phyloP scores from a whole-genome alignment of 2,329 filamentous ascomycete genomes.

The Ascochyta viciae-villosae region DNA sequence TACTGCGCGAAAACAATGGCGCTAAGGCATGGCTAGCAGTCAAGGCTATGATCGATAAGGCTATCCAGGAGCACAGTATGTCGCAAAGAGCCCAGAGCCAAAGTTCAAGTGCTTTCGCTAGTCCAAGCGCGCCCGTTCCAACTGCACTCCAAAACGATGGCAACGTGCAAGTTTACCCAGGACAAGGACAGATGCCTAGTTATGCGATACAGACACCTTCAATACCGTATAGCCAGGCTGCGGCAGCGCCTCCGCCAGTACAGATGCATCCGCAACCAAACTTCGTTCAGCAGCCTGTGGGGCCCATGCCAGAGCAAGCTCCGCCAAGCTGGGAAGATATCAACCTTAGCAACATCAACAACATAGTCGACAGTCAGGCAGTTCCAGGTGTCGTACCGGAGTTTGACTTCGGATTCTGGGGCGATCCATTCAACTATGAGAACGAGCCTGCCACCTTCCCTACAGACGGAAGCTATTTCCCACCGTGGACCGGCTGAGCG shows the following conservation, averaged over 20 bases:
- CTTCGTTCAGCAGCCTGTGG: slow-evolving; percentile 17
- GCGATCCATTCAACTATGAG: slow-evolving; percentile 46
- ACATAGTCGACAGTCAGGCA: slow-evolving; percentile 37
- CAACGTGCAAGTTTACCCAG: slow-evolving; percentile 25
- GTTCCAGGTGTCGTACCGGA: slow-evolving; percentile 41
- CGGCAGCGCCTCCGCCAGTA: slow-evolving; percentile 9
- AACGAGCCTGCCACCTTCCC: slow-evolving; percentile 35
- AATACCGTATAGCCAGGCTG: slow-evolving; percentile 10
- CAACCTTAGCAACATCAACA: slow-evolving; percentile 44
- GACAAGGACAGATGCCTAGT: slow-evolving; percentile 23
- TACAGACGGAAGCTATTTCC: slow-evolving; percentile 29
- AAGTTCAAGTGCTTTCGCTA: slow-evolving; percentile 26
- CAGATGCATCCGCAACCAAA: slow-evolving; percentile 8
- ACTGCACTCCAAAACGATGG: slow-evolving; percentile 16
- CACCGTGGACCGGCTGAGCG: slow-evolving; percentile 26
- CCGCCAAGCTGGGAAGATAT: slow-evolving; percentile 43
- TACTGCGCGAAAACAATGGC: slow-evolving; percentile 43
- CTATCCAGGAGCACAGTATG: slow-evolving; percentile 33
- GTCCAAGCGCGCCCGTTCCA: slow-evolving; percentile 16
- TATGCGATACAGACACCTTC: slow-evolving; percentile 21
- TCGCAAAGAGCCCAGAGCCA: slow-evolving; percentile 25
- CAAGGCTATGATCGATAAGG: slow-evolving; percentile 49
- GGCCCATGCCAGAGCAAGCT: slow-evolving; percentile 21
- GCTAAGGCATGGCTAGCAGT: slow-evolving; percentile 48
- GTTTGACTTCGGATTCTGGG: slow-evolving; percentile 51